Conservation (phyloP, 1,139 yeast species). For the Suhomyces guaymorum region DNA sequence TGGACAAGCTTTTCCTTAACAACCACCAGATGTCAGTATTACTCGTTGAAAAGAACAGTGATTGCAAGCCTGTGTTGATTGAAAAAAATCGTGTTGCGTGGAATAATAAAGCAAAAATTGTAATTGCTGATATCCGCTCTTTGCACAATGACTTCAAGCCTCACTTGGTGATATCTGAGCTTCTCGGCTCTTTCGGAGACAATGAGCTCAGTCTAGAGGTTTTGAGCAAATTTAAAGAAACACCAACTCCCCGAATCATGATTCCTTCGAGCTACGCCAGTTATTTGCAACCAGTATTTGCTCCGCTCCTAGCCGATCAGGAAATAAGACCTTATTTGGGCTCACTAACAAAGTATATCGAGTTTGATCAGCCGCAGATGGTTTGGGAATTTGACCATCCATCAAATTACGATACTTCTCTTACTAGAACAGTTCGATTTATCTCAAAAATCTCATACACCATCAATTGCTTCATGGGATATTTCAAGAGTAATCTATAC, state of each 20-base stretch:
- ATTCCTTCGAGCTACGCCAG: constrained; percentile 69
- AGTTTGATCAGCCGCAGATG: constrained; percentile 35
- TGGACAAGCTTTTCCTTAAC: constrained; percentile 49
- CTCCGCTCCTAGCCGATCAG: constrained; percentile 40
- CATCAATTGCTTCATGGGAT: constrained; percentile 76
- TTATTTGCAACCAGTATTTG: constrained; percentile 63
- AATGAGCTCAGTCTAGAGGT: constrained; percentile 90
- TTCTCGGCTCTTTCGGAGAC: constrained; percentile 89
- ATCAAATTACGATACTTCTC: constrained; percentile 8
- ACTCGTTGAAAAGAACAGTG: constrained; percentile 67
- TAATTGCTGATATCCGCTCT: constrained; percentile 57
- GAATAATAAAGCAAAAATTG: constrained; percentile 48
- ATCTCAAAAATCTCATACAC: constrained; percentile 54
- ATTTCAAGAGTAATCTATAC: constrained; percentile 66
- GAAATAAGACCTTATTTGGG: constrained; percentile 60
- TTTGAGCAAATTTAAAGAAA: constrained; percentile 25
- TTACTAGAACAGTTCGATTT: constrained; percentile 11
- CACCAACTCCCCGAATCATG: constrained; percentile 33
- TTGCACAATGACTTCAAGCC: constrained; percentile 33
- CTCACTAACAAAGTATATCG: constrained; percentile 53
- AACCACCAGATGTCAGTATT: constrained; percentile 3
- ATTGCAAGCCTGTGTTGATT: constrained; percentile 53
- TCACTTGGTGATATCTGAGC: constrained; percentile 72
- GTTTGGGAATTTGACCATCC: constrained; percentile 62
- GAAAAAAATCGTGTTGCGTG: constrained; percentile 45